Conservation (phyloP, 2,329 filamentous ascomycete genomes). For the Arthroderma uncinatum region DNA sequence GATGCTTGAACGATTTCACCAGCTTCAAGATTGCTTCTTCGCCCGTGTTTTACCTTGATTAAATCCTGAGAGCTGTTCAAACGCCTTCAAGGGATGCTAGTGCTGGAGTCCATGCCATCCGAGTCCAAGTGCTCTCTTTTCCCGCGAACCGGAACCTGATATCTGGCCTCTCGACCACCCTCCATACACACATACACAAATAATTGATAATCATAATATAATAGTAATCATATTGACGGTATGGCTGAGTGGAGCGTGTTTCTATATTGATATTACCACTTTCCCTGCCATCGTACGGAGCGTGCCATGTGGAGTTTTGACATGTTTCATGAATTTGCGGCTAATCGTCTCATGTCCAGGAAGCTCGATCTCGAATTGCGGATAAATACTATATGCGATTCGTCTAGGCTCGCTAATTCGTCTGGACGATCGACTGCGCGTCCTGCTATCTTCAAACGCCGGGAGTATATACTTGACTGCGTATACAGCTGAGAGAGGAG, state of each 20-base stretch:
- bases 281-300: not conserved
- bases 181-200: not conserved
- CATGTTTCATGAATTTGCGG: not conserved
- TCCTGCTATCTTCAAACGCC: not conserved
- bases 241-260: not conserved
- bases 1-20: too few relatives aligned
- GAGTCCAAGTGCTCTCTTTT: not conserved
- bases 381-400: not conserved
- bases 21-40: not conserved
- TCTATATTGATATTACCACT: not conserved
- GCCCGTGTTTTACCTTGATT: not conserved
- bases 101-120: not conserved
- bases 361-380: not conserved
- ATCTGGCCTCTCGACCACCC: not conserved
- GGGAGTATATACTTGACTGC: not conserved
- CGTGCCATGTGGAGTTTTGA: not conserved
- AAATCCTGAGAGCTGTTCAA: too few relatives aligned
- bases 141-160: not conserved
- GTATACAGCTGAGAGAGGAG: not conserved
- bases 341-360: not conserved
- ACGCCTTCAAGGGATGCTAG: not conserved
- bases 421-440: not conserved
- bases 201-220: not conserved
- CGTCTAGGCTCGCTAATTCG: not conserved
- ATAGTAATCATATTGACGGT: not conserved